A percentile compares a stretch with the other conserved stretches of the same genome.
Conservation (phyloP, 257 asterid genomes). For the Striga asiatica region DNA sequence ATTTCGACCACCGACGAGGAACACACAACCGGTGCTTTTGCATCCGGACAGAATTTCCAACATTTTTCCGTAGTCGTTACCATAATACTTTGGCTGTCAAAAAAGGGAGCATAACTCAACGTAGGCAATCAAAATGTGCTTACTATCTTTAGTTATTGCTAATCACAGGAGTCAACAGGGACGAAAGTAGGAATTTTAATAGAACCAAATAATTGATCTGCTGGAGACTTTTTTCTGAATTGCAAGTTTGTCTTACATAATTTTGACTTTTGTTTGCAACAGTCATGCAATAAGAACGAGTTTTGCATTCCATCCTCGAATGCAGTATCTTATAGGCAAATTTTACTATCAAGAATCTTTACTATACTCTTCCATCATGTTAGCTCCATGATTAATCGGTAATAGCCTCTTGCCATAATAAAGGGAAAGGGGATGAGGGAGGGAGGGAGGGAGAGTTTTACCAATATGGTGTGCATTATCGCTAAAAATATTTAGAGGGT, state of each 20-base stretch:
- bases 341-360: too few relatives aligned
- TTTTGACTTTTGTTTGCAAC: background rate
- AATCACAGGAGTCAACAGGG: background rate
- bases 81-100: slow-evolving; percentile 77
- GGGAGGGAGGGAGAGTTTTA: too few relatives aligned
- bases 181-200: background rate
- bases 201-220: background rate
- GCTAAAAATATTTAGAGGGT: too few relatives aligned
- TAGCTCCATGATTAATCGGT: too few relatives aligned
- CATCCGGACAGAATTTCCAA: slow-evolving; percentile 60
- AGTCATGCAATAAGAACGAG: too few relatives aligned
- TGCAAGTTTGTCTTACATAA: background rate
- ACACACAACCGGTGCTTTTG: slow-evolving; percentile 78
- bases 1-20: slow-evolving; percentile 76
- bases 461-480: too few relatives aligned
- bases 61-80: slow-evolving; percentile 60
- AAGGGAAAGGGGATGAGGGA: too few relatives aligned
- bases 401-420: too few relatives aligned
- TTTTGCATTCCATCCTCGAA: too few relatives aligned
- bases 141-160: background rate
- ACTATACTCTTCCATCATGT: too few relatives aligned
- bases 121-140: background rate
- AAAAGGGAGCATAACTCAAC: slow-evolving; percentile 13
- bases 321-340: too few relatives aligned
- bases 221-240: too few relatives aligned